phyloP scores from a whole-genome alignment of 2,329 filamentous ascomycete species.

The Ascochyta lentis region DNA sequence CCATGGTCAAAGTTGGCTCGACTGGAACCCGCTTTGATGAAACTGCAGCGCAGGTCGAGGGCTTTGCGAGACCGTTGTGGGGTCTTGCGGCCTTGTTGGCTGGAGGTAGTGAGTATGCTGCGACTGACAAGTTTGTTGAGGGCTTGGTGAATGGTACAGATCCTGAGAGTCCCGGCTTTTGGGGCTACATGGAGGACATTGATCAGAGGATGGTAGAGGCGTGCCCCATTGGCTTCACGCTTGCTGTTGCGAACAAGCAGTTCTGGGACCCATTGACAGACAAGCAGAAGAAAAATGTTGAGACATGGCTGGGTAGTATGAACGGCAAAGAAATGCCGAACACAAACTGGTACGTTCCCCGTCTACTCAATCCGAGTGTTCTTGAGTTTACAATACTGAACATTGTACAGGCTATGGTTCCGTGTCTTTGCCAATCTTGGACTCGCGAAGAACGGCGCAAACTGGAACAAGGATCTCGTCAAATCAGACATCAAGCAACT shows the following conservation, averaged over 20 bases:
- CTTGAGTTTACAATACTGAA: conserved; percentile 21
- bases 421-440: conserved; percentile 83
- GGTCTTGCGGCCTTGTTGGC: conserved; percentile 73
- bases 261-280: conserved; percentile 72
- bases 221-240: conserved; percentile 76
- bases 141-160: conserved; percentile 75
- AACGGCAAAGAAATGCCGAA: conserved; percentile 74
- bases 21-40: conserved; percentile 81
- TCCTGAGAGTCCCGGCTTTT: conserved; percentile 73
- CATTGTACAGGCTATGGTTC: conserved; percentile 74
- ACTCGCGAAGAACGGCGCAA: conserved; percentile 74
- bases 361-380: not conserved
- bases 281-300: conserved; percentile 69
- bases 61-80: conserved; percentile 77
- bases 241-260: conserved; percentile 69
- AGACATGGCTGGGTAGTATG: conserved; percentile 76
- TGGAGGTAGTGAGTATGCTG: conserved; percentile 69
- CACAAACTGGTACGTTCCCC: conserved; percentile 67
- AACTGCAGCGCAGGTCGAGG: conserved; percentile 77
- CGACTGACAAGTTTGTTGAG: conserved; percentile 70
- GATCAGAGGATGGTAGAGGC: conserved; percentile 88
- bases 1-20: conserved; percentile 71
- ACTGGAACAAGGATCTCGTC: conserved; percentile 72
- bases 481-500: conserved; percentile 79
- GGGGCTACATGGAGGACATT: conserved; percentile 76